Evolutionary conservation across 495 filamentous ascomycete genomes (phyloP).

Genomic region (Podospora australis): DNA sequence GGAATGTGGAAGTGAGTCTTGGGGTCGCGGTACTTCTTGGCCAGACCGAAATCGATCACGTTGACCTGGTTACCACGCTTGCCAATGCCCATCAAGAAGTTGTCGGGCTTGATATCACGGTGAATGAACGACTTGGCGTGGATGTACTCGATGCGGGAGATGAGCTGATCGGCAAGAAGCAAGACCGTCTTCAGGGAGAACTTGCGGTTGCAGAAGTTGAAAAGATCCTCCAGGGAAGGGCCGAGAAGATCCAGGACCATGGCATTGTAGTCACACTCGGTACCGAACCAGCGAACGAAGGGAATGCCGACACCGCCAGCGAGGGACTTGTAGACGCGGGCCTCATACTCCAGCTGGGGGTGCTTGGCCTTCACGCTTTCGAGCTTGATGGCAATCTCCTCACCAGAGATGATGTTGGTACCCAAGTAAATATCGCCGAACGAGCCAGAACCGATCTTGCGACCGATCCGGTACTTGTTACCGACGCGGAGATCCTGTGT

Average conservation of each 20-base stretch:
- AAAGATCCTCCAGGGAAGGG: conserved; percentile 97
- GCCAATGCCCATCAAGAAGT: conserved; percentile 99
- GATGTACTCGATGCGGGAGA: conserved; percentile 99
- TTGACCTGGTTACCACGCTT: conserved; percentile 99
- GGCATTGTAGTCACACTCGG: conserved; percentile 99
- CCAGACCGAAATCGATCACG: conserved; percentile 98
- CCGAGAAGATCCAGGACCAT: conserved; percentile 99
- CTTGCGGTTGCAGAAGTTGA: conserved; percentile 99
- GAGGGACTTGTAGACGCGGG: conserved; percentile 98
- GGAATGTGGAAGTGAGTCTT: conserved; percentile 99
- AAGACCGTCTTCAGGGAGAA: conserved; percentile 99
- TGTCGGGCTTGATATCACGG: conserved; percentile 99
- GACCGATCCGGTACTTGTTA: conserved; percentile 99
- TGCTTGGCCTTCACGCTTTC: conserved; percentile 99
- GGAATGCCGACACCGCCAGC: conserved; percentile 98
- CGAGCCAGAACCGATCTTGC: conserved; percentile 97
- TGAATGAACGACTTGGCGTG: conserved; percentile 99
- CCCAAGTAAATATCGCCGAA: conserved; percentile 99
- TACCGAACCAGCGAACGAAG: conserved; percentile 99
- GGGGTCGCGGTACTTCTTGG: conserved; percentile 99
- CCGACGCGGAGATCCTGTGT: conserved; percentile 93
- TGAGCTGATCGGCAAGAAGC: conserved; percentile 95
- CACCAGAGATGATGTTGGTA: conserved; percentile 99
- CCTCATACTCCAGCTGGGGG: conserved; percentile 98
- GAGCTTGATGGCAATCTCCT: conserved; percentile 99